A percentile compares a stretch with the other conserved stretches of the same genome.
Evolutionary conservation across 2,329 filamentous ascomycete genomes (phyloP).

Genomic region (Aspergillus glaucus): DNA sequence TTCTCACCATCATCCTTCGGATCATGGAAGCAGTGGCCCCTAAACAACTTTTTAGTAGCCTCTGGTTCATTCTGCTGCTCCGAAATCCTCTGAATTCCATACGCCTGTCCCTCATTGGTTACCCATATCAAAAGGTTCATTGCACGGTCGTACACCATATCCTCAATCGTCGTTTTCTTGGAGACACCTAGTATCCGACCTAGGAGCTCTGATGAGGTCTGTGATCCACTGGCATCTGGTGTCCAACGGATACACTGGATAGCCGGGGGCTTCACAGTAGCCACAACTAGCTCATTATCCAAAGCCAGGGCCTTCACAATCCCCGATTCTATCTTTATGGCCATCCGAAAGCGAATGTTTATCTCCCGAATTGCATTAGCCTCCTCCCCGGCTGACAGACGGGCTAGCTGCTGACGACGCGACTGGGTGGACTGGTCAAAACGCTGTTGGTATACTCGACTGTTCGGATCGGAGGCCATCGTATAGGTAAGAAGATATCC

Average conservation of each 20-base stretch:
- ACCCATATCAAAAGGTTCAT: conserved; percentile 97
- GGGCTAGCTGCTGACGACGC: conserved; percentile 40
- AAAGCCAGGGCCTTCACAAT: conserved; percentile 82
- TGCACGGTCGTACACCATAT: conserved; percentile 89
- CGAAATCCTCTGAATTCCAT: conserved; percentile 71
- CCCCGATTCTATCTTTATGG: conserved; percentile 94
- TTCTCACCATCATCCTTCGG: conserved; percentile 55
- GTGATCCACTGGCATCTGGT: conserved; percentile 70
- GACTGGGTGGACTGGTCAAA: conserved; percentile 51
- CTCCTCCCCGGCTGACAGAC: conserved; percentile 67
- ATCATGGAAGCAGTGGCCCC: conserved; percentile 82
- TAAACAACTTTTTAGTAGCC: conserved; percentile 64
- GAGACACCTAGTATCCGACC: conserved; percentile 81
- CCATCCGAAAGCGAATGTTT: conserved; percentile 89
- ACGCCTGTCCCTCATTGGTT: conserved; percentile 77
- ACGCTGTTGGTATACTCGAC: conserved; percentile 76
- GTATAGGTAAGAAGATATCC: conserved; percentile 95
- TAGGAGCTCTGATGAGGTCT: conserved; percentile 85
- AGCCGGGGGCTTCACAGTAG: conserved; percentile 85
- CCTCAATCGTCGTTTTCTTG: conserved; percentile 66
- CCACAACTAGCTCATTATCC: conserved; percentile 87
- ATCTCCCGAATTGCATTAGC: conserved; percentile 76
- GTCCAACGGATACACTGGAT: conserved; percentile 96
- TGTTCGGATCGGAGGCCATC: conserved; percentile 73
- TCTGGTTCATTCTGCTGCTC: conserved; percentile 39